Evolutionary conservation across 2,329 filamentous ascomycete genomes (phyloP).

Genomic region (Trematosphaeria pertusa): DNA sequence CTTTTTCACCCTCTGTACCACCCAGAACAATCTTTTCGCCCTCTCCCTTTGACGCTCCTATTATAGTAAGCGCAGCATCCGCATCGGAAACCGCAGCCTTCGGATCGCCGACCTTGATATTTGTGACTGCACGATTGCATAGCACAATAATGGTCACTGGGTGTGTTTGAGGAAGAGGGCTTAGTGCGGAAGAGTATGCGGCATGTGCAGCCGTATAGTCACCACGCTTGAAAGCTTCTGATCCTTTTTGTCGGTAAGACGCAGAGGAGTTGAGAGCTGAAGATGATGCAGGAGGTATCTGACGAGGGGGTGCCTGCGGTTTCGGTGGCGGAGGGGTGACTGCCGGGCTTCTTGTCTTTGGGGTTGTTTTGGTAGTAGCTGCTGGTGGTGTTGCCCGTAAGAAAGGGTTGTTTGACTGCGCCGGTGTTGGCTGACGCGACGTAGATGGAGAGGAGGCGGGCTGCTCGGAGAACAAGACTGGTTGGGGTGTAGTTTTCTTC

Average conservation of each 20-base stretch:
- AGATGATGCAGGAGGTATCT: slow-evolving; percentile 71
- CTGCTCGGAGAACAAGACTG: slow-evolving; percentile 64
- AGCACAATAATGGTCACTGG: slow-evolving; percentile 87
- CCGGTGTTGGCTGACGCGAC: slow-evolving; percentile 41
- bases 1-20: slow-evolving; percentile 67
- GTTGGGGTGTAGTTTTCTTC: slow-evolving; percentile 67
- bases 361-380: no score
- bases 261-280: slow-evolving; percentile 76
- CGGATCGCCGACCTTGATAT: slow-evolving; percentile 88
- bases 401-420: slow-evolving; percentile 50
- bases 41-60: slow-evolving; percentile 79
- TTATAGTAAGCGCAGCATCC: slow-evolving; percentile 78
- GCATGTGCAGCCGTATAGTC: slow-evolving; percentile 88
- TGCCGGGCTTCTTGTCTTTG: slow-evolving; percentile 44
- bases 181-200: slow-evolving; percentile 79
- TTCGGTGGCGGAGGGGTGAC: slow-evolving; percentile 51
- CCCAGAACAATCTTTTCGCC: slow-evolving; percentile 78
- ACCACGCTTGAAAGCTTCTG: slow-evolving; percentile 90
- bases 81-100: slow-evolving; percentile 87
- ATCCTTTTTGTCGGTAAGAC: slow-evolving; percentile 79
- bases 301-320: slow-evolving; percentile 60
- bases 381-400: slow-evolving; percentile 36
- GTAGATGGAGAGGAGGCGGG: slow-evolving; percentile 29
- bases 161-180: slow-evolving; percentile 76
- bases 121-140: slow-evolving; percentile 88